Base-by-base conservation (phyloP, 2,329 filamentous ascomycete genomes). In the Stromatinia cepivora region DNA sequence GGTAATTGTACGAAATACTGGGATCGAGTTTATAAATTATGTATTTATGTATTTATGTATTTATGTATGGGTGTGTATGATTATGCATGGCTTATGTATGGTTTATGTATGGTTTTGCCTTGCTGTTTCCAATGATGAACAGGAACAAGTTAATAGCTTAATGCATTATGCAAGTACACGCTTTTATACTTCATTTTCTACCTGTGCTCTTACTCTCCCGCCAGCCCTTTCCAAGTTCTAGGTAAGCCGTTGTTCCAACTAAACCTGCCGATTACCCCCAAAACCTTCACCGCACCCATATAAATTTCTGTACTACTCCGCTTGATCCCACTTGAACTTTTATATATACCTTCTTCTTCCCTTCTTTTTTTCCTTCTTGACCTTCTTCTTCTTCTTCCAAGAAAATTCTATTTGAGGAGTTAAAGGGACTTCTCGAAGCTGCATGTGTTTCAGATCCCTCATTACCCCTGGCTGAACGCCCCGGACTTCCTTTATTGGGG, bases 361-460 rank as follows among this genome's bases (percentile, higher is more conserved):
- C 48, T 53, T 42, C 22, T 17, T n/a, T 48, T n/a, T 46, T 20
- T n/a, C 39, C 28, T 17, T 57, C 10, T 22, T 50, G 3, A 15
- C 11, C 36, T 53, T 20, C 45, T 9, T 39, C 45, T 53, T 22
- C 28, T 6, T 34, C 45, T 61, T 45, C 34, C 31, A 31, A 25
- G 25, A 50, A 34, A 7, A 50, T 34, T 20, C 17, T 20, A 2
- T 9, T 28, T 20, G 2, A 31, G 20, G 45, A 45, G 25, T 13
- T 53, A 45, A 17, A 17, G 25, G 15, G 46, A 50, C 52, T 65
- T 69, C 61, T 28, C 64, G 54, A 67, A 67, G 57, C 54, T 57
- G 63, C 56, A 62, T 70, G 69, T 62, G 64, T 69, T 62, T 61
- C 59, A 36, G 58, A 61, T 62, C 58, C 66, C 56, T 61, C n/a